phyloP scores from a whole-genome alignment of 495 filamentous ascomycete genomes.

The Cenococcum geophilum region DNA sequence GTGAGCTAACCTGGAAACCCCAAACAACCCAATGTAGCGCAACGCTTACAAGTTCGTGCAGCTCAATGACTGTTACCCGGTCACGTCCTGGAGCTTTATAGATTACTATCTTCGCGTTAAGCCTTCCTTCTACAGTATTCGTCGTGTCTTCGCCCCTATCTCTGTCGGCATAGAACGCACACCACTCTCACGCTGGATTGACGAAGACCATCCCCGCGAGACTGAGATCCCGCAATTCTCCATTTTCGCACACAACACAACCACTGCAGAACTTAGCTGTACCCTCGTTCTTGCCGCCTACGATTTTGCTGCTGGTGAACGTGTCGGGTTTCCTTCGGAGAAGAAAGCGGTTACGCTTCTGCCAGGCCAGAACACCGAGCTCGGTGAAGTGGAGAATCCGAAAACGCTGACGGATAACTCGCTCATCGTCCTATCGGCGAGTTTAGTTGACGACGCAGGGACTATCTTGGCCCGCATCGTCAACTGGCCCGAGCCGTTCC shows the following conservation, averaged over 20 bases:
- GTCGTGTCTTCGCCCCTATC: constrained; percentile 16
- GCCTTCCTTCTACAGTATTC: constrained; percentile 26
- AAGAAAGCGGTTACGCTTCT: constrained; percentile 2
- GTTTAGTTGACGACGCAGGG: constrained; percentile 15
- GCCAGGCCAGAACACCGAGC: constrained; percentile 22
- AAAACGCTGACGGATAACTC: constrained; percentile 1
- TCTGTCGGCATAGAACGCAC: constrained; percentile 12
- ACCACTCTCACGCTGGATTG: constrained; percentile 16
- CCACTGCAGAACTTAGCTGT: constrained; percentile 5
- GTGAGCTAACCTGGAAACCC: too few species aligned
- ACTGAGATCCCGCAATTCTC: background rate
- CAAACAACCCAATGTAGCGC: too few species aligned
- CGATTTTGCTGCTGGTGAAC: constrained; percentile 9
- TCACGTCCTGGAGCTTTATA: constrained; percentile 42
- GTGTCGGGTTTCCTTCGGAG: background rate
- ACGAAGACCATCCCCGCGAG: constrained; percentile 19
- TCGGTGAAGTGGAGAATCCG: constrained; percentile 3
- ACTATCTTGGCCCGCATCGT: constrained; percentile 13
- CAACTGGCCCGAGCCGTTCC: background rate
- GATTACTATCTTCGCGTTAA: constrained; percentile 23
- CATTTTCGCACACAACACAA: constrained; percentile 7
- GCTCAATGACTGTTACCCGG: constrained; percentile 28
- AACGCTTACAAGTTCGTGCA: background rate
- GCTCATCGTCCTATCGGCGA: constrained; percentile 12
- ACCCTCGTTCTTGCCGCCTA: constrained; percentile 7